Conservation (phyloP, 2,329 filamentous ascomycete species). For the Fusarium brevicatenulatum region DNA sequence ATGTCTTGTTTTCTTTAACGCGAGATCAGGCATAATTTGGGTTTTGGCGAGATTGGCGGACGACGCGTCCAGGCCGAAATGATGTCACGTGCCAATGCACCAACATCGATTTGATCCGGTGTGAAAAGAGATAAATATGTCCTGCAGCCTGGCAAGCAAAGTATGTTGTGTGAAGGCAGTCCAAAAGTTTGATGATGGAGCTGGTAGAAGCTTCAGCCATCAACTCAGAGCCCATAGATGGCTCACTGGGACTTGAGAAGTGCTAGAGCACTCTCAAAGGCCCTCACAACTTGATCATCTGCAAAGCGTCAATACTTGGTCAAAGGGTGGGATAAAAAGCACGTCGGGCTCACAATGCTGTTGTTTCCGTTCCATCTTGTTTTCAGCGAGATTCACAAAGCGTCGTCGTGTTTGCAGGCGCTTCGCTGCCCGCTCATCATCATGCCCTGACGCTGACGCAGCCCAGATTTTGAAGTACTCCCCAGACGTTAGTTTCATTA, state of each 20-base stretch:
- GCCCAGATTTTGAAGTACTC: conserved; percentile 87
- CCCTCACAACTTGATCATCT: conserved; percentile 67
- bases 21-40: conserved; percentile 5
- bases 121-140: not conserved
- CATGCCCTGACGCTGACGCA: conserved; percentile 74
- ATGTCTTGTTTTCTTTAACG: conserved; percentile 31
- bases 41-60: conserved; percentile 25
- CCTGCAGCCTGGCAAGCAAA: not conserved
- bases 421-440: conserved; percentile 81
- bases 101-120: conserved; percentile 4
- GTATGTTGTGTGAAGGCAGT: not conserved
- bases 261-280: conserved; percentile 70
- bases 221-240: not conserved
- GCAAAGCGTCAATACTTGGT: conserved; percentile 29
- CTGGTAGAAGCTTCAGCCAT: not conserved
- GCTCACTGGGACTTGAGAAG: conserved; percentile 56
- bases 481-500: not conserved
- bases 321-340: not conserved
- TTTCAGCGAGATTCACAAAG: conserved; percentile 79
- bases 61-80: conserved; percentile 24
- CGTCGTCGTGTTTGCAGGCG: conserved; percentile 82
- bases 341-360: conserved; percentile 74
- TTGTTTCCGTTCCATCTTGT: conserved; percentile 76
- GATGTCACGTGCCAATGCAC: conserved; percentile 39
- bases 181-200: not conserved